Evolutionary conservation across 164 flowering plant genomes (phyloP), one percentile per base, ranked within the genome.

Genomic region (Sextonia rubra): DNA sequence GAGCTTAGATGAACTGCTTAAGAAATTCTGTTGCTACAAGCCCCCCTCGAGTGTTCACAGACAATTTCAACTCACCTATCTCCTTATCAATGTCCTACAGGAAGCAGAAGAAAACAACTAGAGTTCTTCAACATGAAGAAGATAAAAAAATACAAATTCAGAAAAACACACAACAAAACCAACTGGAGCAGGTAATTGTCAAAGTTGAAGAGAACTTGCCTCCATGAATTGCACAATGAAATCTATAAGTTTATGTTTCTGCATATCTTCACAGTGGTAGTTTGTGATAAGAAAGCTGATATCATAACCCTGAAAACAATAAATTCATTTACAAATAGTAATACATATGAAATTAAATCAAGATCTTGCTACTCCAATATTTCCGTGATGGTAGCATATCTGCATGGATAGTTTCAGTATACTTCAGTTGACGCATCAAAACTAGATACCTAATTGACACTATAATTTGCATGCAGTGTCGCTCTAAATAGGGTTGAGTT

Each of bases 221-320:
- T 95, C 98, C 97, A 95, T 91, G 77, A 95, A 95, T 70, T 91
- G 99, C 73, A 95, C 94, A 71, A 95, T 95, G 74, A 95, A 95
- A 83, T 91, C 98, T 30, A 95, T 91, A 64, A 93, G 97, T 80
- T 90, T 95, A 22, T 89, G 91, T 82, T 93, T 95, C 66, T 95
- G 97, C 98, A 95, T 90, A 76, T 95, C 99, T 82, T 93, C 99
- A 55, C 98, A 95, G 70, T 95, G 99, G 78, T 87, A 93, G 74
- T 95, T 93, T 71, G 99, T 93, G 70, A 95, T 85, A 56, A 95
- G 99, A 83, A 95, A 95, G 78, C 98, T 95, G 69, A 95, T 91
- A 79, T 93, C 99, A 82, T 91, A 95, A 60, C 99, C 99, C 99
- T 95, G 97, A 71, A 74, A 76, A 60, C 18, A 22, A 18, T 55